A percentile compares a stretch with the other conserved stretches of the same genome.
These are phyloP conservation scores for Globisporangium middletonii DNA, from an alignment of 352 stramenopile species.

Conservation along the genomic window DNA sequence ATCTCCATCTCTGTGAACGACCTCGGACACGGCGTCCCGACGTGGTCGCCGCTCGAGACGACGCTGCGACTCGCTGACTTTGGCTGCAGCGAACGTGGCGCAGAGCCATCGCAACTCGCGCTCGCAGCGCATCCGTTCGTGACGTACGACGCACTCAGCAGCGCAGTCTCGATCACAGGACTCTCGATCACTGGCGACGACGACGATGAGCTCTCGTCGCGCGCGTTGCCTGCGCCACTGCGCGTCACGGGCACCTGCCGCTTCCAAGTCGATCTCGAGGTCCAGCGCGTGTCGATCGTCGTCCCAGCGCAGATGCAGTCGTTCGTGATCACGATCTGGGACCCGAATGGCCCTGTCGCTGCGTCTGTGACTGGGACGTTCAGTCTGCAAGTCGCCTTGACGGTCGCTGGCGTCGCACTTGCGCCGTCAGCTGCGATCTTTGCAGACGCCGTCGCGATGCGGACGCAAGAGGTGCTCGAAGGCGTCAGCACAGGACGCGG, in stretches of 20 bases:
- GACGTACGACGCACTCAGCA: conserved; percentile 1
- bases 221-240: background rate
- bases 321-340: conserved; percentile 12
- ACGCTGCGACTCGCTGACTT: conserved; percentile 4
- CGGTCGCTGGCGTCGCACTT: background rate
- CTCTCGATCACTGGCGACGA: background rate
- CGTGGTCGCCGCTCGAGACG: conserved; percentile 4
- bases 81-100: background rate
- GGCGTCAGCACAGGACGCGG: conserved; percentile 19
- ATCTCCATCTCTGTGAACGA: conserved; percentile 7
- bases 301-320: conserved; percentile 3
- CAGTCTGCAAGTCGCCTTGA: conserved; percentile 8
- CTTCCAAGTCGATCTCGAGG: conserved; percentile 12
- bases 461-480: conserved; percentile 19
- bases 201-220: background rate
- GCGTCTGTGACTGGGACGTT: conserved; percentile 20
- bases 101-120: conserved; percentile 1
- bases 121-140: background rate
- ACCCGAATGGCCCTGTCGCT: background rate
- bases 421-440: conserved; percentile 9
- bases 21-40: conserved; percentile 5
- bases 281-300: conserved; percentile 14
- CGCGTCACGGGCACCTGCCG: conserved; percentile 7
- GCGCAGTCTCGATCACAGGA: conserved; percentile 5
- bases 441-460: conserved; percentile 25